Evolutionary conservation across 257 asterid species (phyloP), one percentile per base, ranked within the genome.

Genomic region (Plectranthus barbatus): DNA sequence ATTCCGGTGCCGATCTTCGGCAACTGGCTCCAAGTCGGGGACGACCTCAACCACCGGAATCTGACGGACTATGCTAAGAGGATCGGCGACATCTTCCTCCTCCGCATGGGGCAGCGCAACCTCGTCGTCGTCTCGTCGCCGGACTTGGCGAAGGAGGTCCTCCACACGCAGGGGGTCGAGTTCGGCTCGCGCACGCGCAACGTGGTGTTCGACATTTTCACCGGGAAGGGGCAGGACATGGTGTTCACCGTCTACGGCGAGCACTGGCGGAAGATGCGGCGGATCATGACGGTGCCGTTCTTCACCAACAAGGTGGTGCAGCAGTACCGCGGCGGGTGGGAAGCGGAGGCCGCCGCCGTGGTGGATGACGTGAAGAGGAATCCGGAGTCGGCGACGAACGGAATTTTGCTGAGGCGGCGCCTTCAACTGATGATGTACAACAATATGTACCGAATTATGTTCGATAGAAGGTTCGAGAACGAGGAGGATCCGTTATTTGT

Each of bases 401-500:
- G 99, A 67, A 83, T 83, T 61, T 86, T 92, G 15, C 55, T 92
- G 47, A 67, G 99, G 88, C 60, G 70, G 74, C 54, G 97, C 65
- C 54, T 92, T 77, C 97, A 92, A 68, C 76, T 92, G 6, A 89
- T 92, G 99, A 87, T 92, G 96, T 92, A 92, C 78, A 92, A 92
- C 14, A 89, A 89, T 8, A 77, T 92, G 93, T 92, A 69, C 73
- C 70, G 95, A 41, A 86, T 92, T n/a, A 89, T 92, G 99, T 92
- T 92, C 46, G 95, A 89, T 8, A 66, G 80, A 12, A 80, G 97
- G 68, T 92, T 92, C 49, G 95, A 86, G 78, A 82, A 94, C 15
- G 95, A 83, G 29, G 89, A 88, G 2, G 97, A 92, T 68, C 93
- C 97, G 6, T 36, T 89, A 72, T 92, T 81, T 44, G 61, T 73